phyloP scores from a whole-genome alignment of 352 stramenopile species.

The Pythium coloratum region DNA sequence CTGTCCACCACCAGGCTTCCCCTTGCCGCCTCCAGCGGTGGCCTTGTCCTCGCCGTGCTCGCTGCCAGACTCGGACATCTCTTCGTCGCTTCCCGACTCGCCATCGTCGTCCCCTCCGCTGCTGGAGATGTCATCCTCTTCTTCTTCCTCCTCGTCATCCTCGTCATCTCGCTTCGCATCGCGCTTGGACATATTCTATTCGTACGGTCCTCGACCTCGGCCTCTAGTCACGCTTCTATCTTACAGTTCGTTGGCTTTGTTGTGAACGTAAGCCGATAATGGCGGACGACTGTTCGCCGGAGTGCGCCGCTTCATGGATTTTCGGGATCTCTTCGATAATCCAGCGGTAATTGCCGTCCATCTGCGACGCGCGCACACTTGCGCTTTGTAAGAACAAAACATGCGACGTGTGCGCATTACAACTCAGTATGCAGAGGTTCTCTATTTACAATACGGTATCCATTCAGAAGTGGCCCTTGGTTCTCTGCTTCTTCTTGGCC shows the following conservation, averaged over 20 bases:
- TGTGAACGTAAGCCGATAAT: not conserved
- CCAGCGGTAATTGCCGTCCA: not conserved
- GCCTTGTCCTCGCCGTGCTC: slow-evolving; percentile 40
- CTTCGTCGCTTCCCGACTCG: slow-evolving; percentile 60
- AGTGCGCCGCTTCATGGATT: slow-evolving; percentile 20
- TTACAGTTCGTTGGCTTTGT: not conserved
- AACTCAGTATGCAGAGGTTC: not conserved
- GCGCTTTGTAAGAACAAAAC: not conserved
- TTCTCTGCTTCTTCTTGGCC: slow-evolving; percentile 46
- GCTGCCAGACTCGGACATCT: slow-evolving; percentile 69
- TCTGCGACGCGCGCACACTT: slow-evolving; percentile 25
- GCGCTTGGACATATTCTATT: slow-evolving; percentile 51
- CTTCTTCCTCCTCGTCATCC: slow-evolving; percentile 34
- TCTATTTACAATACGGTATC: slow-evolving; percentile 24
- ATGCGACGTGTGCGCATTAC: slow-evolving; percentile 17
- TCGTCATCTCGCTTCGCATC: slow-evolving; percentile 49
- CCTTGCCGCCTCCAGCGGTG: slow-evolving; percentile 10
- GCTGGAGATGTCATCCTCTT: slow-evolving; percentile 37
- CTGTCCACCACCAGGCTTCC: not conserved
- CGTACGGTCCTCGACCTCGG: not conserved
- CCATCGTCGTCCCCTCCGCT: slow-evolving; percentile 52
- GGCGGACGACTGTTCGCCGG: slow-evolving; percentile 23
- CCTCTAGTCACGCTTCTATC: not conserved
- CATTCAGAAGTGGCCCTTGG: slow-evolving; percentile 19
- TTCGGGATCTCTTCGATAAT: slow-evolving; percentile 13